Conservation (phyloP, 2,329 filamentous ascomycete species). For the Hymenoscyphus linearis region DNA sequence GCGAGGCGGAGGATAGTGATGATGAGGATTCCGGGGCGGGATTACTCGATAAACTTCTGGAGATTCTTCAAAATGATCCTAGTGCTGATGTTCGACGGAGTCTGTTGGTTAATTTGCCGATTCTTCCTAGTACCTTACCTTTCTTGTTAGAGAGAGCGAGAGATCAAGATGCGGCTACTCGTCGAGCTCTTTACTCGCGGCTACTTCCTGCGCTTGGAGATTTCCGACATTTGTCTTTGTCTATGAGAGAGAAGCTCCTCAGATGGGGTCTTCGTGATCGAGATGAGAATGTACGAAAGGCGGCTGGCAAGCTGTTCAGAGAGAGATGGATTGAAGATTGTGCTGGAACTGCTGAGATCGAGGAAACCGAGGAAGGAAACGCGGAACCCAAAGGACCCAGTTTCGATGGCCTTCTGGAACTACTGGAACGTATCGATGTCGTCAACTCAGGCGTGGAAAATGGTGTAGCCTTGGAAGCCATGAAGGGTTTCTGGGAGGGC, state of each 20-base stretch:
- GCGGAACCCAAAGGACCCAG: constrained; percentile 57
- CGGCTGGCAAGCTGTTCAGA: constrained; percentile 81
- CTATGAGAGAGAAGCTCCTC: constrained; percentile 91
- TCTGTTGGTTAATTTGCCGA: constrained; percentile 83
- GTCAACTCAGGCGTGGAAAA: constrained; percentile 85
- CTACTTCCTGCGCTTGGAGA: constrained; percentile 85
- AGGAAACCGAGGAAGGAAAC: constrained; percentile 36
- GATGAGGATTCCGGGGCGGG: constrained; percentile 64
- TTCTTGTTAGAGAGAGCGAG: constrained; percentile 86
- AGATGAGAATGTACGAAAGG: constrained; percentile 90
- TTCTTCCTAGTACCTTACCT: constrained; percentile 74
- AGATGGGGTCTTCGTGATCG: constrained; percentile 92
- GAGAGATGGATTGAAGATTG: constrained; percentile 99
- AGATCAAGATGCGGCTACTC: constrained; percentile 79
- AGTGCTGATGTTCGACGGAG: constrained; percentile 89
- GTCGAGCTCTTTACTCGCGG: constrained; percentile 80
- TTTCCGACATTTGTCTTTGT: constrained; percentile 87
- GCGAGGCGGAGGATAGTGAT: constrained; percentile 64
- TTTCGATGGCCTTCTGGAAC: constrained; percentile 79
- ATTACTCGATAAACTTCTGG: constrained; percentile 75
- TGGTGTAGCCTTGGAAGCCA: constrained; percentile 87
- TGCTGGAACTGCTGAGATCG: constrained; percentile 59
- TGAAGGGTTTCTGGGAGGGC: constrained; percentile 94
- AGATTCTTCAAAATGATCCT: constrained; percentile 88
- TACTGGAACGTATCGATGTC: constrained; percentile 90